Conservation (phyloP, 768 basidiomycete genomes). For the Antrodiella citrinella region DNA sequence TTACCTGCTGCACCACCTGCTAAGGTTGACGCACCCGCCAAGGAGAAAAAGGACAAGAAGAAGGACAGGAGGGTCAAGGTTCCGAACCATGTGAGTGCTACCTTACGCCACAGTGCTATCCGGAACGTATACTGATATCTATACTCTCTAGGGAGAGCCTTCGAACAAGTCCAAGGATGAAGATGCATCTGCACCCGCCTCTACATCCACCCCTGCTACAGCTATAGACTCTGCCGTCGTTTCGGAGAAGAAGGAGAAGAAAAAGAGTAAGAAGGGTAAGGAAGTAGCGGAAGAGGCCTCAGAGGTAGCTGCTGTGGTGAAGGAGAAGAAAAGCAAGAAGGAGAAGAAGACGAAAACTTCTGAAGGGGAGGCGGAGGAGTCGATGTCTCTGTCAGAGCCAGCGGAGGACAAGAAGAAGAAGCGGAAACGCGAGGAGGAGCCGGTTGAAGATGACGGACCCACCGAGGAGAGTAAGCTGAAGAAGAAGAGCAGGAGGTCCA, state of each 20-base stretch:
- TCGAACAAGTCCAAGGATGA: slow-evolving; percentile 19
- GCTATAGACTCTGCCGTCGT: too few relatives aligned
- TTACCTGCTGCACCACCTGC: slow-evolving; percentile 4
- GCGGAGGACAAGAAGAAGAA: slow-evolving; percentile 22
- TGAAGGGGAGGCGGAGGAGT: not conserved
- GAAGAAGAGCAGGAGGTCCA: slow-evolving; percentile 20
- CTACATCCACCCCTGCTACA: too few relatives aligned
- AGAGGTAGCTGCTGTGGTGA: slow-evolving; percentile 6
- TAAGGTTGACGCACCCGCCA: slow-evolving; percentile 7
- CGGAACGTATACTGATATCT: too few relatives aligned
- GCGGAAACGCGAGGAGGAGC: slow-evolving; percentile 23
- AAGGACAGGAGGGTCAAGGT: slow-evolving; percentile 15
- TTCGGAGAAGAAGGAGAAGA: slow-evolving; percentile 3
- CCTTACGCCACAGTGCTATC: not conserved
- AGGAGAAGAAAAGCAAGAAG: slow-evolving; percentile 13
- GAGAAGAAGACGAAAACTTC: slow-evolving; percentile 15
- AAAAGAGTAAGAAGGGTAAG: slow-evolving; percentile 15
- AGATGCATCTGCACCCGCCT: too few relatives aligned
- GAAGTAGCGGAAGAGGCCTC: slow-evolving; percentile 1
- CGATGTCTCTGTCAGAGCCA: not conserved
- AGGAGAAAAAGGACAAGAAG: slow-evolving; percentile 20
- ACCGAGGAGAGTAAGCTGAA: slow-evolving; percentile 16
- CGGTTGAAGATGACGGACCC: slow-evolving; percentile 7
- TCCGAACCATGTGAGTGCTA: slow-evolving; percentile 2
- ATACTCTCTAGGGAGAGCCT: too few relatives aligned